Conservation (phyloP, 208 protist genomes). For the Acanthamoeba healyi region DNA sequence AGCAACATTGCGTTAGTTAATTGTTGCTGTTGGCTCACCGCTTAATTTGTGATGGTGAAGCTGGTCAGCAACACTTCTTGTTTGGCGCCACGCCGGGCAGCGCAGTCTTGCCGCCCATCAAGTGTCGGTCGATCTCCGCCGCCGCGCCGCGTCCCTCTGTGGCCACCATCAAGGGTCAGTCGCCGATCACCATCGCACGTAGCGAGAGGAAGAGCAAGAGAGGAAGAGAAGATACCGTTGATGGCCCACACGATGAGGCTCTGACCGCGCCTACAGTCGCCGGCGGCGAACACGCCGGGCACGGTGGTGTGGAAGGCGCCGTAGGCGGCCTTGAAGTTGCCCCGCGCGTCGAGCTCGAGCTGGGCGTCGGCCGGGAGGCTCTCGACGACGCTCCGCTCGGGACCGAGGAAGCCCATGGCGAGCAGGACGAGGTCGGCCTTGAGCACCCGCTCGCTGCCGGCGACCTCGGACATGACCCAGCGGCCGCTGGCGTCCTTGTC, state of each 20-base stretch:
- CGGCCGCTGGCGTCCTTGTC: conserved; percentile 74
- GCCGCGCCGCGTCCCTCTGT: conserved; percentile 50
- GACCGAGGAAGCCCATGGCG: conserved; percentile 91
- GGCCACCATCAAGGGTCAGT: neutral
- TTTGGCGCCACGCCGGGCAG: neutral
- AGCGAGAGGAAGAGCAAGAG: neutral
- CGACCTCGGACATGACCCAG: conserved; percentile 76
- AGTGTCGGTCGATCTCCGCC: conserved; percentile 26
- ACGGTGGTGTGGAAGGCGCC: conserved; percentile 82
- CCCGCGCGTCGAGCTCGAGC: conserved; percentile 78
- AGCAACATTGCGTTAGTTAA: too few species aligned
- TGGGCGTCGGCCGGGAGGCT: neutral
- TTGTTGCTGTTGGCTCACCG: too few species aligned
- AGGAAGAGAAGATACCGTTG: conserved; percentile 75
- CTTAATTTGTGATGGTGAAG: too few species aligned
- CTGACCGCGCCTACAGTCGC: conserved; percentile 91
- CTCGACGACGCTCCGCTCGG: conserved; percentile 83
- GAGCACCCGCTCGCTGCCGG: conserved; percentile 77
- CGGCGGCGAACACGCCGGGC: conserved; percentile 84
- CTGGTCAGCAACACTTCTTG: conserved; percentile 3
- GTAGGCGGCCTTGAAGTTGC: conserved; percentile 83
- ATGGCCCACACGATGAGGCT: conserved; percentile 94
- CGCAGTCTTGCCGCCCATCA: conserved; percentile 14
- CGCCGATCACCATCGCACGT: neutral
- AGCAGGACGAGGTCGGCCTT: conserved; percentile 89